phyloP scores from a whole-genome alignment of 2,329 filamentous ascomycete species.

The Aureobasidium sp. region DNA sequence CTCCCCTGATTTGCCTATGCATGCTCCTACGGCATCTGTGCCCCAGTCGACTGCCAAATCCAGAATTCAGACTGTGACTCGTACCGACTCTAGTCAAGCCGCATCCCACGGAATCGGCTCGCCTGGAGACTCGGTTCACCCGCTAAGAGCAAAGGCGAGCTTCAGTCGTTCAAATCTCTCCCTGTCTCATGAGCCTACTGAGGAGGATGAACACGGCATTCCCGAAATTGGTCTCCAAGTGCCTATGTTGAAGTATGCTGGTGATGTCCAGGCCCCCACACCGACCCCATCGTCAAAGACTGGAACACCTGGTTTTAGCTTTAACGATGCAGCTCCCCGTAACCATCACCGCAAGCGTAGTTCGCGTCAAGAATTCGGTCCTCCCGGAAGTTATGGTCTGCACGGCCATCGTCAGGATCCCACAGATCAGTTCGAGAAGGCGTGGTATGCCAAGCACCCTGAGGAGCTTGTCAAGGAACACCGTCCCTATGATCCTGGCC shows the following conservation, averaged over 20 bases:
- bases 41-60: conserved; percentile 74
- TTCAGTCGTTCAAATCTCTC: conserved; percentile 39
- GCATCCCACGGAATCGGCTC: conserved; percentile 78
- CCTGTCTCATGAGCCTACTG: conserved; percentile 46
- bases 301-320: conserved; percentile 39
- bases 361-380: conserved; percentile 60
- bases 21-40: conserved; percentile 82
- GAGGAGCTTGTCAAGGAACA: conserved; percentile 71
- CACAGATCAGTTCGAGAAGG: conserved; percentile 77
- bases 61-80: conserved; percentile 73
- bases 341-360: conserved; percentile 59
- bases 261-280: conserved; percentile 92
- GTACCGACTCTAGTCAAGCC: conserved; percentile 82
- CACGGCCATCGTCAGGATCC: conserved; percentile 73
- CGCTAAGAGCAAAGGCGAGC: conserved; percentile 56
- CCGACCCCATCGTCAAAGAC: conserved; percentile 50
- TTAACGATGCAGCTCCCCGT: conserved; percentile 49
- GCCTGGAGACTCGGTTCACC: conserved; percentile 42
- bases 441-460: conserved; percentile 89
- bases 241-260: conserved; percentile 85
- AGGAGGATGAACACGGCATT: conserved; percentile 72
- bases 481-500: conserved; percentile 51
- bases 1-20: conserved; percentile 71
- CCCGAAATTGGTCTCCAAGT: conserved; percentile 88
- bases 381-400: conserved; percentile 85